These are phyloP conservation scores for Cadophora sp. DNA, from an alignment of 2,329 filamentous ascomycete species.

Conservation along the genomic window DNA sequence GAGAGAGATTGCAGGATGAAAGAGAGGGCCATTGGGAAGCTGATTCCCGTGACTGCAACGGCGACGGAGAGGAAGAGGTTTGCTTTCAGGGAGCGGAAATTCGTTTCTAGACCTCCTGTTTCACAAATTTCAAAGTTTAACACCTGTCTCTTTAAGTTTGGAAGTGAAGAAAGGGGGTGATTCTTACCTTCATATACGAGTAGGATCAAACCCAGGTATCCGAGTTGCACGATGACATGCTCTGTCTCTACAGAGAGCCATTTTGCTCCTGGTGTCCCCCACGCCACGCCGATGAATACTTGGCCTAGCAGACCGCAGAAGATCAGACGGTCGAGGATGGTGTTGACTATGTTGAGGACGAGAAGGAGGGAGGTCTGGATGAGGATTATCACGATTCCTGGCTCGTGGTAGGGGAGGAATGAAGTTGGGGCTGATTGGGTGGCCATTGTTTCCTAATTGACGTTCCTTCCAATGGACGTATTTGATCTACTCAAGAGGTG, in stretches of 20 bases:
- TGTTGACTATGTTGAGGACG: conserved; percentile 64
- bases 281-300: conserved; percentile 14
- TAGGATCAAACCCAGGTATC: conserved; percentile 73
- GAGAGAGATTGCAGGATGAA: conserved; percentile 52
- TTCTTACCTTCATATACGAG: conserved; percentile 65
- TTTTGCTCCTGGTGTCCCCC: conserved; percentile 13
- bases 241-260: conserved; percentile 62
- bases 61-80: conserved; percentile 64
- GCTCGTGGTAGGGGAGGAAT: conserved; percentile 63
- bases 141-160: background rate
- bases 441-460: background rate
- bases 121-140: background rate
- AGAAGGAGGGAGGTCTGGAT: conserved; percentile 67
- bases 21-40: conserved; percentile 68
- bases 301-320: conserved; percentile 15
- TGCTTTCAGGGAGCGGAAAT: conserved; percentile 53
- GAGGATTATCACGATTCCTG: conserved; percentile 63
- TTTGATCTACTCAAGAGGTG: too few relatives aligned
- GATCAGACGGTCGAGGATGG: conserved; percentile 38
- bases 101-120: conserved; percentile 40
- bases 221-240: conserved; percentile 65
- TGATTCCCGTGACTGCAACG: conserved; percentile 72
- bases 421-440: background rate
- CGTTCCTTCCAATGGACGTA: background rate
- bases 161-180: too few relatives aligned